phyloP scores from a whole-genome alignment of 2,329 filamentous ascomycete genomes.

The Trichothecium roseum region DNA sequence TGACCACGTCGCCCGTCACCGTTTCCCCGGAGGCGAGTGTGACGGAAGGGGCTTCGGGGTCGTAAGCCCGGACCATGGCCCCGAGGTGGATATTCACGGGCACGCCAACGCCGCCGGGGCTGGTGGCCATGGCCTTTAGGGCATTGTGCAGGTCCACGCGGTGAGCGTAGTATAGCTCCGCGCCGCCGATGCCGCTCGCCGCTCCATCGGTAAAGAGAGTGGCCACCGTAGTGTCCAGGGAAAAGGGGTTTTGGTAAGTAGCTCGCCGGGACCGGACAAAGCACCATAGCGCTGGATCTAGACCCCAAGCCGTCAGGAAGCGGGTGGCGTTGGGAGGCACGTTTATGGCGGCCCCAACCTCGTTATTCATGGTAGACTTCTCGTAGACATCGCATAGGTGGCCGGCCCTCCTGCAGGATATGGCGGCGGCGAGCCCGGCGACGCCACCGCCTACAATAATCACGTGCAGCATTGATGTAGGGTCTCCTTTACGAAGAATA shows the following conservation, averaged over 20 bases:
- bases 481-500: not conserved
- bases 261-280: slow-evolving; percentile 15
- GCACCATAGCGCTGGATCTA: slow-evolving; percentile 16
- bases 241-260: slow-evolving; percentile 13
- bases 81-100: slow-evolving; percentile 15
- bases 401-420: slow-evolving; percentile 21
- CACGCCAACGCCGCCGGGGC: slow-evolving; percentile 11
- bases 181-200: slow-evolving; percentile 14
- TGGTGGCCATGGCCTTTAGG: slow-evolving; percentile 21
- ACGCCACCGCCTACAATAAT: slow-evolving; percentile 26
- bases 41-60: slow-evolving; percentile 8
- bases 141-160: slow-evolving; percentile 28
- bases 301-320: slow-evolving; percentile 23
- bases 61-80: slow-evolving; percentile 15
- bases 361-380: slow-evolving; percentile 22
- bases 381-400: slow-evolving; percentile 25
- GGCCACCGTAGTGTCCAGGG: slow-evolving; percentile 12
- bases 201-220: slow-evolving; percentile 6
- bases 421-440: slow-evolving; percentile 22
- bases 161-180: slow-evolving; percentile 23
- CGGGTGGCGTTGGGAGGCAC: slow-evolving; percentile 26
- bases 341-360: slow-evolving; percentile 26
- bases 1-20: slow-evolving; percentile 24
- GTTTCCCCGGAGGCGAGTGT: slow-evolving; percentile 12
- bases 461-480: slow-evolving; percentile 12